Percentiles rank a stretch among this genome's conserved stretches.
Conservation (phyloP, 495 filamentous ascomycete species). For the Podospora tetraspora region DNA sequence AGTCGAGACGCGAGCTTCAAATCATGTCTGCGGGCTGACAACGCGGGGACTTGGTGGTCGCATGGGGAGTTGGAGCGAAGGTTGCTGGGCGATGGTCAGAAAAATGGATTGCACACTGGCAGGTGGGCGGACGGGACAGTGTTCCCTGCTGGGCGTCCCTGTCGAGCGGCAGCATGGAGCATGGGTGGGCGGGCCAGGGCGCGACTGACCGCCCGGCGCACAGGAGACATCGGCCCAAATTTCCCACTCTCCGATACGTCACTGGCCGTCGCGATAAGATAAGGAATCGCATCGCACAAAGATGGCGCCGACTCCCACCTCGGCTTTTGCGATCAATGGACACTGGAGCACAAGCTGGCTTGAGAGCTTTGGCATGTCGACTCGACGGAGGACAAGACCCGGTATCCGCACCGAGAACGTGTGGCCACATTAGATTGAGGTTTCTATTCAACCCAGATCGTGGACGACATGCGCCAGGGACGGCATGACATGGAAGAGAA, state of each 20-base stretch:
- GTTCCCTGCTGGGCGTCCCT: background rate
- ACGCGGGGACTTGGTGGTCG: slow-evolving; percentile 6
- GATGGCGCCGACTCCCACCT: background rate
- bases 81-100: slow-evolving; percentile 4
- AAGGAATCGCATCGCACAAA: slow-evolving; percentile 13
- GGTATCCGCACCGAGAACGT: background rate
- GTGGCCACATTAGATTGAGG: background rate
- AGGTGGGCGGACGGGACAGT: background rate
- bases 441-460: background rate
- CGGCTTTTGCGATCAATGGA: background rate
- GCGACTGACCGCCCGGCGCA: background rate
- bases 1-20: slow-evolving; percentile 6
- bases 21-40: slow-evolving; percentile 12
- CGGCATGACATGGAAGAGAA: background rate
- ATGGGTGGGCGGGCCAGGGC: slow-evolving; percentile 1
- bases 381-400: background rate
- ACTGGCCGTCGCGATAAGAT: slow-evolving; percentile 27
- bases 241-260: slow-evolving; percentile 28
- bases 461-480: background rate
- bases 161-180: slow-evolving; percentile 3
- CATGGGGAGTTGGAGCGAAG: background rate
- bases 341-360: background rate
- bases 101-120: slow-evolving; percentile 17
- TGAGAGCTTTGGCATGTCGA: background rate
- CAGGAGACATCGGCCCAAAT: slow-evolving; percentile 13